Percentiles rank a stretch among this genome's conserved stretches.
phyloP scores from a whole-genome alignment of 495 filamentous ascomycete species.

The Penicillium mononematosum region DNA sequence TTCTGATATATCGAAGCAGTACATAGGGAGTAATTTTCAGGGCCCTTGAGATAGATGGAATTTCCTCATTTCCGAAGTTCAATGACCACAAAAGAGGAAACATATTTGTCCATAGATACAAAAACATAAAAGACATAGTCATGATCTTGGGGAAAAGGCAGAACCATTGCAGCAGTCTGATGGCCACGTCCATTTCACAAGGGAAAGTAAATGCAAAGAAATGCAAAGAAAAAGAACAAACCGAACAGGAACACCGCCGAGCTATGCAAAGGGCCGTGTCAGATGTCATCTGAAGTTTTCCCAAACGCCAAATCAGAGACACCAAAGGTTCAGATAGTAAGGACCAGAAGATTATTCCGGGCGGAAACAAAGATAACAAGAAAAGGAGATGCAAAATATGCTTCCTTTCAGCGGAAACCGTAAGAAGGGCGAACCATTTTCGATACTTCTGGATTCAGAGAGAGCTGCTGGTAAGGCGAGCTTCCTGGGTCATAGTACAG shows the following conservation, averaged over 20 bases:
- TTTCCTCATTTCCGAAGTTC: not conserved
- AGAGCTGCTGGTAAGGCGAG: conserved; percentile 68
- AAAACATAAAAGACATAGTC: not conserved
- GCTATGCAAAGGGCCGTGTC: conserved; percentile 26
- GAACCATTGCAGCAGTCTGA: not conserved
- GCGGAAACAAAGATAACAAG: conserved; percentile 7
- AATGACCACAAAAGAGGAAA: not conserved
- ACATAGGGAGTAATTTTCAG: not conserved
- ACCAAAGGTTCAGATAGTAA: not conserved
- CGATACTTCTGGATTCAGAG: conserved; percentile 50
- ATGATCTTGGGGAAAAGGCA: not conserved
- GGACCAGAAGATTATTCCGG: conserved; percentile 12
- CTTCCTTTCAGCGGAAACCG: conserved; percentile 36
- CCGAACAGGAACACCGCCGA: conserved; percentile 18
- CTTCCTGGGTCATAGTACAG: conserved; percentile 73
- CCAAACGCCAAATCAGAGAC: conserved; percentile 13
- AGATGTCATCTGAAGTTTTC: conserved; percentile 12
- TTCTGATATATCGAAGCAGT: not conserved
- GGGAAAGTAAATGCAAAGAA: not conserved
- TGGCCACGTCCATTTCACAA: not conserved
- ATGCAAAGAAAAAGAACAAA: conserved; percentile 5
- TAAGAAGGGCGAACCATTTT: conserved; percentile 46
- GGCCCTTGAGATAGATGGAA: not conserved
- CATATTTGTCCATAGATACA: not conserved
- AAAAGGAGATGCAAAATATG: conserved; percentile 1